phyloP scores from a whole-genome alignment of 805 yeast species.

The Candida methanosorbosa region DNA sequence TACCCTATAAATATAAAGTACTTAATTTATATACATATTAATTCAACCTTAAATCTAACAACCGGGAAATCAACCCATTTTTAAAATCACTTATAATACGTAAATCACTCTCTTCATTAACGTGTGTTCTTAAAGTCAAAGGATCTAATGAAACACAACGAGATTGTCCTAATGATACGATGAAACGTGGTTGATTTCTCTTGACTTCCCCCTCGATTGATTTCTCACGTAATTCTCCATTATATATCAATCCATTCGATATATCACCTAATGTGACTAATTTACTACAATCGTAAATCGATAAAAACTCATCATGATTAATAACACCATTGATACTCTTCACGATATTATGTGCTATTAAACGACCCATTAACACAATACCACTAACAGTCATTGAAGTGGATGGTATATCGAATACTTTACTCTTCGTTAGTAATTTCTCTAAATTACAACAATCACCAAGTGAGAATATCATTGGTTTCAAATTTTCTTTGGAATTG shows the following conservation, averaged over 20 bases:
- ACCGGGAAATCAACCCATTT: neutral
- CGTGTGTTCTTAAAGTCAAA: neutral
- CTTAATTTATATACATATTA: neutral
- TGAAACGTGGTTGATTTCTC: neutral
- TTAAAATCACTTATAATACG: slow-evolving; percentile 1
- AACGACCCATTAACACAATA: slow-evolving; percentile 3
- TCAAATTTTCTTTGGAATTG: neutral
- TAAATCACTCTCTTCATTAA: slow-evolving; percentile 1
- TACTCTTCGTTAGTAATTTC: slow-evolving; percentile 1
- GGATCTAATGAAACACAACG: slow-evolving; percentile 1
- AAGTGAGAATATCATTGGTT: slow-evolving; percentile 2
- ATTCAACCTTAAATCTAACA: neutral
- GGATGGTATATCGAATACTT: slow-evolving; percentile 3
- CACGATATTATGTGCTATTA: slow-evolving; percentile 5
- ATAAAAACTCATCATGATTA: neutral
- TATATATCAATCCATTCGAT: slow-evolving; percentile 4
- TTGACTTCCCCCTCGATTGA: neutral
- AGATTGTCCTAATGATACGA: slow-evolving; percentile 1
- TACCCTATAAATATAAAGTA: neutral
- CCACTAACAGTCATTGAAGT: slow-evolving; percentile 4
- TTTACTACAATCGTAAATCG: slow-evolving; percentile 2
- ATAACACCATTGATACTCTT: neutral
- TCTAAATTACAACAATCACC: slow-evolving; percentile 6
- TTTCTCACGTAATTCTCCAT: neutral
- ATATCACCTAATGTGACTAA: slow-evolving; percentile 1